Evolutionary conservation across 2,329 filamentous ascomycete species (phyloP).

Genomic region (Epichloe typhina): DNA sequence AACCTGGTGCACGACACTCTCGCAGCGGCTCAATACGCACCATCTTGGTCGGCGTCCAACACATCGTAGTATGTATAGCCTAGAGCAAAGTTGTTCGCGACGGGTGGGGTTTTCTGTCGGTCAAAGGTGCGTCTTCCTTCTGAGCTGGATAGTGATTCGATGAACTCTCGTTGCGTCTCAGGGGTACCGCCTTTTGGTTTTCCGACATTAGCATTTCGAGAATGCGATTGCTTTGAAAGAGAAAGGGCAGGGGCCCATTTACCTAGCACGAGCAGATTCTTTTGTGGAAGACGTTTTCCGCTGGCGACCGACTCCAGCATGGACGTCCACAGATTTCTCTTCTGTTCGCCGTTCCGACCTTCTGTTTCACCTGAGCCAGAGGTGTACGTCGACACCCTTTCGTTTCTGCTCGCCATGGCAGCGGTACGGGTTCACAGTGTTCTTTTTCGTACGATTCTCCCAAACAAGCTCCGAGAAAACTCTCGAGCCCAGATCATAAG

Average conservation of each 20-base stretch:
- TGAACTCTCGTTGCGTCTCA: constrained; percentile 72
- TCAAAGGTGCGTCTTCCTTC: constrained; percentile 41
- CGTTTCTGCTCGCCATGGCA: constrained; percentile 37
- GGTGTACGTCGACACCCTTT: constrained; percentile 47
- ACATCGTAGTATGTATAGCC: constrained; percentile 95
- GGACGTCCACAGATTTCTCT: constrained; percentile 87
- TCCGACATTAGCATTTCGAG: constrained; percentile 4
- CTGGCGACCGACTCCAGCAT: constrained; percentile 86
- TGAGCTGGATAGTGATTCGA: constrained; percentile 48
- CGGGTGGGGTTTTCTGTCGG: constrained; percentile 54
- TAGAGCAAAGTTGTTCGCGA: constrained; percentile 84
- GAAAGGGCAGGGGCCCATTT: constrained; percentile 8
- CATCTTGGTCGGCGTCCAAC: constrained; percentile 84
- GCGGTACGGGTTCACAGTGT: neutral
- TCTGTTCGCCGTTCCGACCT: constrained; percentile 52
- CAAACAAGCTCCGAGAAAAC: neutral
- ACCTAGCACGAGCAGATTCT: constrained; percentile 81
- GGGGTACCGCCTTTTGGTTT: constrained; percentile 54
- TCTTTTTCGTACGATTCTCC: neutral
- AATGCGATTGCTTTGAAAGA: neutral
- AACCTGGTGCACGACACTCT: neutral
- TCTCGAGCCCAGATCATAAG: neutral
- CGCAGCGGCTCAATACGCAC: constrained; percentile 30
- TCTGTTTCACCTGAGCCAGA: constrained; percentile 41
- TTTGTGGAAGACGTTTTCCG: constrained; percentile 79